Evolutionary conservation across 805 yeast genomes (phyloP).

Genomic region (Phaffomyces thermotolerans): DNA sequence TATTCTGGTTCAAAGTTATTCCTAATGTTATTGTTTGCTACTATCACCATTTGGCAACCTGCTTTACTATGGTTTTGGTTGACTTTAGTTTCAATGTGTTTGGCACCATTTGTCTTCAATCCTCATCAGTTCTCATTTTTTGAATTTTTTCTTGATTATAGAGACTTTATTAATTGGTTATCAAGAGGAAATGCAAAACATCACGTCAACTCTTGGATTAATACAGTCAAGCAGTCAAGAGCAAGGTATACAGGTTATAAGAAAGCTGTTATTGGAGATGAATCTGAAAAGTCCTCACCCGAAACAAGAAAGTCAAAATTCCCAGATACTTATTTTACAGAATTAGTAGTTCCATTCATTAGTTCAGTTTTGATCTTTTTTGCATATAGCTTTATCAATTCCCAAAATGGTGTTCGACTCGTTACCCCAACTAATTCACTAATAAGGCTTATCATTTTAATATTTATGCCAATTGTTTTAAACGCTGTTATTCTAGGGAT

Average conservation of each 20-base stretch:
- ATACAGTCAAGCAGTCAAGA: slow-evolving; percentile 65
- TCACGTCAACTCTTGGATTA: slow-evolving; percentile 74
- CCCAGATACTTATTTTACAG: slow-evolving; percentile 71
- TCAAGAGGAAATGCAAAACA: slow-evolving; percentile 67
- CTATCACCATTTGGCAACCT: slow-evolving; percentile 75
- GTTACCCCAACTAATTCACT: slow-evolving; percentile 50
- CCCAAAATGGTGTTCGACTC: slow-evolving; percentile 72
- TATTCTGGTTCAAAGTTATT: slow-evolving; percentile 69
- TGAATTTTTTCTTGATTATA: slow-evolving; percentile 67
- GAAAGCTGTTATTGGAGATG: slow-evolving; percentile 58
- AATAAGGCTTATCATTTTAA: slow-evolving; percentile 50
- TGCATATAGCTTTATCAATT: slow-evolving; percentile 74
- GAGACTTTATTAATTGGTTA: slow-evolving; percentile 63
- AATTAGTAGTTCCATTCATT: slow-evolving; percentile 64
- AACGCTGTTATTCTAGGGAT: slow-evolving; percentile 25
- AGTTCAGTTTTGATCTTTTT: slow-evolving; percentile 61
- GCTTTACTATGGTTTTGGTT: slow-evolving; percentile 71
- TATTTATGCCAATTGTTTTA: slow-evolving; percentile 41
- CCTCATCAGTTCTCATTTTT: slow-evolving; percentile 69
- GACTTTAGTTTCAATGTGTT: slow-evolving; percentile 54
- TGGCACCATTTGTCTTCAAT: slow-evolving; percentile 69
- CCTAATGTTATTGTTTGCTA: slow-evolving; percentile 66
- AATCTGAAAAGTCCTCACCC: slow-evolving; percentile 51
- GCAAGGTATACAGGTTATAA: slow-evolving; percentile 91
- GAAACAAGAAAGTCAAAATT: slow-evolving; percentile 73